These are phyloP conservation scores for Filobasidium wieringae DNA, from an alignment of 768 basidiomycete species.

Conservation along the genomic window DNA sequence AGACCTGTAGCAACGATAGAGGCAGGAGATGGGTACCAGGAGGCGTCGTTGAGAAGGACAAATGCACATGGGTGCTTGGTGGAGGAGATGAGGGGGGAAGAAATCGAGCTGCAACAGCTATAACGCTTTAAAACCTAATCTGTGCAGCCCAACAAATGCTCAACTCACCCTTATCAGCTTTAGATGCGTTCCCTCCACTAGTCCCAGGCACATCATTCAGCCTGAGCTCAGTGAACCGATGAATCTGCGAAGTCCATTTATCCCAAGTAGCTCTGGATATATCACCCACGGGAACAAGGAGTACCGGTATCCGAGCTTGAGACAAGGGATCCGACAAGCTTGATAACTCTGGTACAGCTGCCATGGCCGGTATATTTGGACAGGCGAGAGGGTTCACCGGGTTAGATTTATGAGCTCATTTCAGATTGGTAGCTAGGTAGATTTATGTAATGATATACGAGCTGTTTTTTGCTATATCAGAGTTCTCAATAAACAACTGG, in stretches of 20 bases:
- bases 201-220: slow-evolving; percentile 55
- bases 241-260: slow-evolving; percentile 60
- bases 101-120: slow-evolving; percentile 53
- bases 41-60: slow-evolving; percentile 65
- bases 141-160: neutral
- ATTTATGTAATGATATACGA: too few species aligned
- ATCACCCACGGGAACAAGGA: slow-evolving; percentile 73
- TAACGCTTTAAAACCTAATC: slow-evolving; percentile 3
- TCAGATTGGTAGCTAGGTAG: too few species aligned
- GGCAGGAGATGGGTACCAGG: slow-evolving; percentile 56
- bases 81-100: slow-evolving; percentile 55
- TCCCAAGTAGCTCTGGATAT: slow-evolving; percentile 62
- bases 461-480: too few species aligned
- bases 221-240: slow-evolving; percentile 58
- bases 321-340: slow-evolving; percentile 41
- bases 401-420: too few species aligned
- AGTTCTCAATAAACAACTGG: too few species aligned
- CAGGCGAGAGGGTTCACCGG: neutral
- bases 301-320: slow-evolving; percentile 69
- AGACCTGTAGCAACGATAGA: slow-evolving; percentile 53
- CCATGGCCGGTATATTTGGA: neutral
- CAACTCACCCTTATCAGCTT: slow-evolving; percentile 10
- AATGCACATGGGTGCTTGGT: slow-evolving; percentile 56
- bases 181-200: slow-evolving; percentile 3
- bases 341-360: slow-evolving; percentile 16